Conservation (phyloP, 2,329 filamentous ascomycete genomes). For the Colletotrichum lentis region DNA sequence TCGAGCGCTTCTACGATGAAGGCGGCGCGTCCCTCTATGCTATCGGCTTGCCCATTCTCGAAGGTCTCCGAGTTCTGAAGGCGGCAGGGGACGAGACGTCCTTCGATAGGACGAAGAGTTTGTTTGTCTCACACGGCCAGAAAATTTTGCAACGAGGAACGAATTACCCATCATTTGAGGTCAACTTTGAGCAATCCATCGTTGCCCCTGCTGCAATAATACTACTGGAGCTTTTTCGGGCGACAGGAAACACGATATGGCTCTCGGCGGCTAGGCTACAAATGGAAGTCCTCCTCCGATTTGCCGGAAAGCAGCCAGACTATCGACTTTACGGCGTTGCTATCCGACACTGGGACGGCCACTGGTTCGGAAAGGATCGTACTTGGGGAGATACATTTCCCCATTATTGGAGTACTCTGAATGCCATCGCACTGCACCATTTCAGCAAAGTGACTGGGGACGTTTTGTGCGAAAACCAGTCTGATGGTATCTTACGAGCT, state of each 20-base stretch:
- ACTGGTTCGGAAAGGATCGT: constrained; percentile 37
- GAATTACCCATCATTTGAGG: constrained; percentile 32
- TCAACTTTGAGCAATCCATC: constrained; percentile 37
- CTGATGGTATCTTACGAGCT: constrained; percentile 20
- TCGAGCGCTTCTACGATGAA: constrained; percentile 28
- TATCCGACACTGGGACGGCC: constrained; percentile 35
- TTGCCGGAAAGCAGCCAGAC: constrained; percentile 34
- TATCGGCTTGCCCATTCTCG: constrained; percentile 29
- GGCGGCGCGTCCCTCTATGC: constrained; percentile 32
- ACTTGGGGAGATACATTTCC: constrained; percentile 36
- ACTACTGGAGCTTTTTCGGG: constrained; percentile 59
- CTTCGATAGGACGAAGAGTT: background rate
- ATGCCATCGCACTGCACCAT: constrained; percentile 31
- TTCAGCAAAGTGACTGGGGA: constrained; percentile 19
- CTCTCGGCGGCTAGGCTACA: constrained; percentile 43
- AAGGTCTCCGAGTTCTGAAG: constrained; percentile 17
- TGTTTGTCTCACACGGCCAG: constrained; percentile 20
- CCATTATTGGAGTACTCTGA: constrained; percentile 37
- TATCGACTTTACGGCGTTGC: constrained; percentile 35
- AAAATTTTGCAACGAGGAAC: constrained; percentile 14
- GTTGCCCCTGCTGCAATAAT: constrained; percentile 35
- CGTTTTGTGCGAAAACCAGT: background rate
- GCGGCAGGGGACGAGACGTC: background rate
- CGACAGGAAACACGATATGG: constrained; percentile 50
- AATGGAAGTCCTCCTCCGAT: constrained; percentile 26